Evolutionary conservation across 257 asterid species (phyloP), one percentile per base, ranked within the genome.

Genomic region (Solanum piurae): DNA sequence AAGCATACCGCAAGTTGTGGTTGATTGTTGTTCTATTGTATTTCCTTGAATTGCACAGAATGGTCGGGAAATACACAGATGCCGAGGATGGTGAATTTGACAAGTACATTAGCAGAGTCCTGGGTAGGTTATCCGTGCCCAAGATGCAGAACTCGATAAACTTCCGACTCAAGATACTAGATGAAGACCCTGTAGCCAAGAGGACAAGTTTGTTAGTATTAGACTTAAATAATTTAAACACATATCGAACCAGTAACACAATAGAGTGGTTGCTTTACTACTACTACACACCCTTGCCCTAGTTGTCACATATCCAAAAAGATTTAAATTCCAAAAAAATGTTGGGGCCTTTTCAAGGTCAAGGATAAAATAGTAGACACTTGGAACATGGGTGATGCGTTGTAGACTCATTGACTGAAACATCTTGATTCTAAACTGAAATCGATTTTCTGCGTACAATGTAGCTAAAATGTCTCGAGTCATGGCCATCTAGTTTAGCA

Each of bases 61-160:
- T 73, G n/a, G 99, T 95, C 1, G 99, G 99, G 90, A 96, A 97
- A 92, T 95, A 97, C 85, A 93, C 91, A 11, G 96, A 87, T 16
- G 92, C 55, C 4, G 99, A 91, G n/a, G 91, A 87, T 5, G 93
- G 96, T n/a, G 96, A 92, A 90, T 97, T 97, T 77, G 98, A 90
- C 40, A 96, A 93, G 94, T 95, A 96, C 98, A 96, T 95, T 38
- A 97, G 92, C 3, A 97, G 93, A 60, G 95, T 97, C 85, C 99
- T 93, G 9, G 99, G 98, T 6, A 95, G 90, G 89, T 97, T 97
- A 79, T 96, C 98, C 0, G 94, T 92, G 25, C 99, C 98, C 83
- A 92, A 71, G 88, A 97, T 93, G 93, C 95, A 93, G 89, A 91
- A 94, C 88, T 97, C 99, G 7, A 96, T 66, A 64, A 97, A 94